Evolutionary conservation across 441 rosid species (phyloP), one percentile per base, ranked within the genome.

Genomic region (Francoa sonchifolia): DNA sequence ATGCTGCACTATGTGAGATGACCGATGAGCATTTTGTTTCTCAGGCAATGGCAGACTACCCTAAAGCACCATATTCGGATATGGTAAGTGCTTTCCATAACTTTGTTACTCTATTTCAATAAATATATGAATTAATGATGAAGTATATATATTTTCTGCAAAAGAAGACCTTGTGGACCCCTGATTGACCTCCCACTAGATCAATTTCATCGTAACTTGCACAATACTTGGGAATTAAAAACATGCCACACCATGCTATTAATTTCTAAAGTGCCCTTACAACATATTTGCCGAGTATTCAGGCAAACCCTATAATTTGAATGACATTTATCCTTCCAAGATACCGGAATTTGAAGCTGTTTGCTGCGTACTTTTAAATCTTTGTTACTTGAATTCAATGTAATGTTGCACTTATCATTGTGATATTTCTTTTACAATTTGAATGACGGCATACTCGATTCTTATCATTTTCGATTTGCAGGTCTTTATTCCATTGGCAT

Each of bases 1-100:
- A 64, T 58, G 54, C 33, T 8, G 61, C 69, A 5, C 44, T 80
- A 25, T 40, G 28, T 28, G 48, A 59, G 49, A 76, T 90, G 85
- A 74, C 93, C 0, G 69, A 80, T 65, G 75, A 57, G 54, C 46
- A 65, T 56, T 47, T 27, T 27, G 77, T 86, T n/a, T 77, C 98
- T 12, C 73, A 63, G 44, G 98, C 95, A 48, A 79, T 90, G 93
- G 43, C 71, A 19, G 79, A 67, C 32, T 77, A 77, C 59, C 82
- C 95, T 50, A 77, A 67, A 66, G 94, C 98, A 33, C 96, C 96
- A 2, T 45, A 19, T 50, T 77, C 95, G 1, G 73, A 90, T 69
- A 48, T 86, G 76, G 96, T 77, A 44, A 66, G 77, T 37, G 32
- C 11, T 30, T 16, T 32, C 35, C n/a, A n/a, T n/a, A n/a, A 17